phyloP scores from a whole-genome alignment of 257 asterid species.

The Lycium barbarum region DNA sequence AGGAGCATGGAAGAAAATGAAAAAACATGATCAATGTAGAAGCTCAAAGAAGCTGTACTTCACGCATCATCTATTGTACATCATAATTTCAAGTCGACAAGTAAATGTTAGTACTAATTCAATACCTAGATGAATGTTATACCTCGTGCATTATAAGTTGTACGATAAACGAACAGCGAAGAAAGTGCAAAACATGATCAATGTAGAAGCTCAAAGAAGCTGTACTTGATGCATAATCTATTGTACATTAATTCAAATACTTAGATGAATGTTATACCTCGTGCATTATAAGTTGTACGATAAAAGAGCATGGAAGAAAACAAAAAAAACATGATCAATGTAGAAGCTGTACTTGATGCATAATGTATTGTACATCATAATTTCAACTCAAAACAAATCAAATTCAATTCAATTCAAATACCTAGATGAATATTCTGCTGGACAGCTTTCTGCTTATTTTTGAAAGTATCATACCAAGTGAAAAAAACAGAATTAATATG shows the following conservation, averaged over 20 bases:
- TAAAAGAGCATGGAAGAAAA: no score
- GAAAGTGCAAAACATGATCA: no score
- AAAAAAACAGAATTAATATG: slow-evolving; percentile 79
- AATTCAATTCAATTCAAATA: no score
- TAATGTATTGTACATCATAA: neutral
- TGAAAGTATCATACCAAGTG: slow-evolving; percentile 95
- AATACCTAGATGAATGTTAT: neutral
- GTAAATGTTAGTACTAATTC: no score
- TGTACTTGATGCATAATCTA: neutral
- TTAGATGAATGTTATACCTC: no score
- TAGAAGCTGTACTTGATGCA: neutral
- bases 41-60: neutral
- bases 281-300: neutral
- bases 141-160: neutral
- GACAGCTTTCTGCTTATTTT: slow-evolving; percentile 71
- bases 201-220: neutral
- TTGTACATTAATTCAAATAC: slow-evolving; percentile 2
- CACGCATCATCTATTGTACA: no score
- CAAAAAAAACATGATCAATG: no score
- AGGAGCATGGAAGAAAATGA: no score
- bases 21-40: no score
- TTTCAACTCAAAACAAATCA: no score
- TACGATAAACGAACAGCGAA: neutral
- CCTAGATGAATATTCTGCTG: slow-evolving; percentile 95
- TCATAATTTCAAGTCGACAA: no score